Evolutionary conservation across 1,284 basidiomycete genomes (phyloP).

Genomic region (Sphaerobolus stellatus): DNA sequence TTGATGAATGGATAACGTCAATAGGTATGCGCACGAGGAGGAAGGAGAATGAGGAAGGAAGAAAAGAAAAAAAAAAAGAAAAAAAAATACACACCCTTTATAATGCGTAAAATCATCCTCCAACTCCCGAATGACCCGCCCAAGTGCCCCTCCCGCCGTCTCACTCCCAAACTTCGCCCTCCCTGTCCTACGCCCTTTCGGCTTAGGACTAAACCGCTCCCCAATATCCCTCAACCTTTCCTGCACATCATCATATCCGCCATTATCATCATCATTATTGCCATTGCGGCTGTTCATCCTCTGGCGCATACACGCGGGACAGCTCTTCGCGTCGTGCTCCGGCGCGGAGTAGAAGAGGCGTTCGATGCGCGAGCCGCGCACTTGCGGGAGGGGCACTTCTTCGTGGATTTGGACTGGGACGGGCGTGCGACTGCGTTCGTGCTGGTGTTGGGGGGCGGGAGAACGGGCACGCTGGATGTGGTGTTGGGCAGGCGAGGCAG

Average conservation of each 20-base stretch:
- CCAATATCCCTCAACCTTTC: no score
- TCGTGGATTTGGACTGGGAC: conserved; percentile 34
- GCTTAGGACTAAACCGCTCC: no score
- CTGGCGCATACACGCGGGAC: conserved; percentile 64
- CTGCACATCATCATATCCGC: conserved; percentile 23
- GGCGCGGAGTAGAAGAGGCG: conserved; percentile 77
- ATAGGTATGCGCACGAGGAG: conserved; percentile 1
- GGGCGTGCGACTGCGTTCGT: conserved; percentile 36
- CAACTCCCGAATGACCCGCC: conserved; percentile 75
- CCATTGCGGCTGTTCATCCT: conserved; percentile 27
- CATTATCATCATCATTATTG: conserved; percentile 1
- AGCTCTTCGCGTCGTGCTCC: conserved; percentile 66
- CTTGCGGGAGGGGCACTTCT: conserved; percentile 78
- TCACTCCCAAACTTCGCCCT: no score
- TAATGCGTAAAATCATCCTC: conserved; percentile 91
- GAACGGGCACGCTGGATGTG: conserved; percentile 20
- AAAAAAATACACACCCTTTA: conserved; percentile 62
- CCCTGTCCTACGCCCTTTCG: no score
- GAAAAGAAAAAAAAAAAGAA: no score
- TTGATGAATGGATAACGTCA: conserved; percentile 12
- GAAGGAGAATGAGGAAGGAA: no score
- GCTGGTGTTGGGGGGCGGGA: conserved; percentile 23
- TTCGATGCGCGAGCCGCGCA: conserved; percentile 73
- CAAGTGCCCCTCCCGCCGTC: no score
- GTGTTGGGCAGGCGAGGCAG: conserved; percentile 20